phyloP scores from a whole-genome alignment of 768 basidiomycete species.

The Termitomyces sp. region DNA sequence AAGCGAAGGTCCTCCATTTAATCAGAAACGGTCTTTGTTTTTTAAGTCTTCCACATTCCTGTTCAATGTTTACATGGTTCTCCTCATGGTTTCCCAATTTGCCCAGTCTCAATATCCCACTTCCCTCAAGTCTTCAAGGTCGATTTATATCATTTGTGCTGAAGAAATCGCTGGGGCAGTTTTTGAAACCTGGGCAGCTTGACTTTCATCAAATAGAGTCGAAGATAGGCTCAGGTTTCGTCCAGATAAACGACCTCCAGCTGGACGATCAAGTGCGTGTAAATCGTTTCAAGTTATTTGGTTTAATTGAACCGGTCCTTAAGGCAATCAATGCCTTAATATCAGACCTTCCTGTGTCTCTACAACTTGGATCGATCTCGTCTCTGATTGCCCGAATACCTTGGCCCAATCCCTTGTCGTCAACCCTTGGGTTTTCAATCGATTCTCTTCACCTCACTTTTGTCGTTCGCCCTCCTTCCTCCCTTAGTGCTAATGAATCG shows the following conservation, averaged over 20 bases:
- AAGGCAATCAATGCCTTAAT: slow-evolving; percentile 80
- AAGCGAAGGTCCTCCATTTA: not conserved
- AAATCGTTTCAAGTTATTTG: not conserved
- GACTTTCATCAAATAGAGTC: slow-evolving; percentile 85
- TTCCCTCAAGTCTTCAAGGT: slow-evolving; percentile 74
- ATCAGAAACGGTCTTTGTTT: not conserved
- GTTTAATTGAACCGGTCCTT: slow-evolving; percentile 13
- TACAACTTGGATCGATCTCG: slow-evolving; percentile 70
- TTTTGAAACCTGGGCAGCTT: slow-evolving; percentile 86
- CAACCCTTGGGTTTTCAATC: slow-evolving; percentile 65
- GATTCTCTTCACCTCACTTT: slow-evolving; percentile 67
- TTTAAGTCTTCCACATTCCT: not conserved
- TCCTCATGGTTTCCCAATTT: slow-evolving; percentile 57
- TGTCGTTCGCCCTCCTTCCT: slow-evolving; percentile 32
- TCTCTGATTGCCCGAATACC: slow-evolving; percentile 77
- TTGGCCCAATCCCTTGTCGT: slow-evolving; percentile 79
- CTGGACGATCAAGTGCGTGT: slow-evolving; percentile 65
- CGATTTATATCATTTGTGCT: slow-evolving; percentile 89
- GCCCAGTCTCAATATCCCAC: slow-evolving; percentile 57
- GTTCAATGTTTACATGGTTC: slow-evolving; percentile 48
- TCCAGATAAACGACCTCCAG: slow-evolving; percentile 82
- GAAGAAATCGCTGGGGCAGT: slow-evolving; percentile 75
- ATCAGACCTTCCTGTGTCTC: slow-evolving; percentile 55
- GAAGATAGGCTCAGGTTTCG: slow-evolving; percentile 86
- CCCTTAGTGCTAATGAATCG: slow-evolving; percentile 17